Conservation (phyloP, 352 stramenopile species). For the Achlya hypogyna region DNA sequence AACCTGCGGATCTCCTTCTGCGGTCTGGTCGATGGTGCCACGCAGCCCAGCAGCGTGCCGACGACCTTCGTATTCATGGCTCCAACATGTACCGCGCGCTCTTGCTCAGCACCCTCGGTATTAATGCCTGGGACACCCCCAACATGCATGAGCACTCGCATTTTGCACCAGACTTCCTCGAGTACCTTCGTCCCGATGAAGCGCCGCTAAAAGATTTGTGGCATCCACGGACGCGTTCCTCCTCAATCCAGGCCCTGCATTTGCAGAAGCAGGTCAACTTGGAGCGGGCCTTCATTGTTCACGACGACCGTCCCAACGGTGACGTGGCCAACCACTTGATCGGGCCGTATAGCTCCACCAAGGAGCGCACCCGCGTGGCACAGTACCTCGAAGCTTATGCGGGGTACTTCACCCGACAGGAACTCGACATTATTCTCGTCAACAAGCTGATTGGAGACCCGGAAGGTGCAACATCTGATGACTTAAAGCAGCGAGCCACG, state of each 20-base stretch:
- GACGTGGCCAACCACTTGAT: neutral
- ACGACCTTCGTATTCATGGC: neutral
- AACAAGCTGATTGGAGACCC: neutral
- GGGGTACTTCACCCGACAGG: neutral
- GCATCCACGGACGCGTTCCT: neutral
- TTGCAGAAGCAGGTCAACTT: neutral
- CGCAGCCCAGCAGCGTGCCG: neutral
- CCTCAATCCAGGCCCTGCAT: neutral
- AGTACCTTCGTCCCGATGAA: neutral
- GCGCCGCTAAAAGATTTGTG: neutral
- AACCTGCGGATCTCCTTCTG: neutral
- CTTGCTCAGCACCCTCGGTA: neutral
- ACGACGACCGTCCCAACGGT: neutral
- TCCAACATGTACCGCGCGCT: conserved; percentile 5
- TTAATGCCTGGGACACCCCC: neutral
- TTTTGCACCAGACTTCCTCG: neutral
- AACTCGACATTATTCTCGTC: neutral
- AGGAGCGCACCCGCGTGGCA: neutral
- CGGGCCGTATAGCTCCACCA: neutral
- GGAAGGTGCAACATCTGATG: neutral
- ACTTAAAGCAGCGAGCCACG: neutral
- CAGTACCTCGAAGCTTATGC: neutral
- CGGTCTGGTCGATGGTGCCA: neutral
- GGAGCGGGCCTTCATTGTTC: neutral
- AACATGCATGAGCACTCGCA: neutral